These are phyloP conservation scores for Adansonia rubrostipa DNA, from an alignment of 441 rosid species.

Conservation along the genomic window DNA sequence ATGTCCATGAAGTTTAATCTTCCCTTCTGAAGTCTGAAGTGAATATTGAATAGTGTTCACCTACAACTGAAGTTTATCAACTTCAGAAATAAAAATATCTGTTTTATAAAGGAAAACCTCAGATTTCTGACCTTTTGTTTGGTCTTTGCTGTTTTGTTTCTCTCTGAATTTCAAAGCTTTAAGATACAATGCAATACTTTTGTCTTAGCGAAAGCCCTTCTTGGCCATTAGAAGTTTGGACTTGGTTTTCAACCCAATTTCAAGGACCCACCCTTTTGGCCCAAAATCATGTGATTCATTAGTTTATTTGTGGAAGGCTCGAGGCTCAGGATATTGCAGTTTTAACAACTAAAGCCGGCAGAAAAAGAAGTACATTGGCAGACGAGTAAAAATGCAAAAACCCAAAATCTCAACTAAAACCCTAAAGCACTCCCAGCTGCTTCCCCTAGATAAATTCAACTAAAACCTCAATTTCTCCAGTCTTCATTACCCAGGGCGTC, in stretches of 20 bases:
- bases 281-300: neutral
- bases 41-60: neutral
- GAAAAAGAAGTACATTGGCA: neutral
- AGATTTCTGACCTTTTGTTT: neutral
- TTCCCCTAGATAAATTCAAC: neutral
- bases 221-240: neutral
- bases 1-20: constrained; percentile 11
- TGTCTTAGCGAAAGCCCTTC: neutral
- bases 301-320: neutral
- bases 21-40: neutral
- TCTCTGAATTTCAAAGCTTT: neutral
- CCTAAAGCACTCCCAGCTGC: constrained; percentile 11
- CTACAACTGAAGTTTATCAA: neutral
- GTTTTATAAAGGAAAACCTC: neutral
- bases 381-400: constrained; percentile 9
- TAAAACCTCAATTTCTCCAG: neutral
- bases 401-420: constrained; percentile 34
- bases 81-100: constrained; percentile 20
- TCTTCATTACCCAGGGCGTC: neutral
- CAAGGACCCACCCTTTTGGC: neutral
- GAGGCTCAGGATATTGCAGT: neutral
- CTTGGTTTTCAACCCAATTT: neutral
- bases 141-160: neutral
- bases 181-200: neutral
- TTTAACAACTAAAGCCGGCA: neutral